A percentile compares a stretch with the other conserved stretches of the same genome.
Evolutionary conservation across 768 basidiomycete genomes (phyloP).

Genomic region (Flagelloscypha sp.): DNA sequence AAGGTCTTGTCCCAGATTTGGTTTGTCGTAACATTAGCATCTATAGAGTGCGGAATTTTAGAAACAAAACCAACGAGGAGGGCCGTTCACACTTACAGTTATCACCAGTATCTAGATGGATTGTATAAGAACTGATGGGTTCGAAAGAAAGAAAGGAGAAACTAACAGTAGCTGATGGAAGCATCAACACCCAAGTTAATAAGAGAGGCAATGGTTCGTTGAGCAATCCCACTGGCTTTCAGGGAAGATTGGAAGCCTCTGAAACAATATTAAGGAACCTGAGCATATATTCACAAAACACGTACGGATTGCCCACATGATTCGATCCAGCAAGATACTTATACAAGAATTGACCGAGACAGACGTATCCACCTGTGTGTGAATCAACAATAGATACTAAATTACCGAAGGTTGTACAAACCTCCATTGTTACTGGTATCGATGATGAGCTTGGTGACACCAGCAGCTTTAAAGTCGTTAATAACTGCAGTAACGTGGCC

Average conservation of each 20-base stretch:
- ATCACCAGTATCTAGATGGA: no score
- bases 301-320: slow-evolving; percentile 24
- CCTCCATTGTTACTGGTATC: slow-evolving; percentile 34
- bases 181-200: slow-evolving; percentile 17
- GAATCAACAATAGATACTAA: no score
- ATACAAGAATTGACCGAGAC: slow-evolving; percentile 29
- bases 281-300: slow-evolving; percentile 1
- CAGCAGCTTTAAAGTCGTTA: slow-evolving; percentile 19
- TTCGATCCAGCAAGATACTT: slow-evolving; percentile 22
- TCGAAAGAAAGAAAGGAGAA: no score
- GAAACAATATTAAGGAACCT: no score
- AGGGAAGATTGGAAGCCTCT: slow-evolving; percentile 28
- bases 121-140: no score
- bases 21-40: no score
- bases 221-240: slow-evolving; percentile 27
- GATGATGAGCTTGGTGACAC: slow-evolving; percentile 25
- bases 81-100: no score
- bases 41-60: no score
- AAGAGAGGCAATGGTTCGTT: slow-evolving; percentile 24
- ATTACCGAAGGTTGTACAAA: no score
- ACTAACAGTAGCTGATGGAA: slow-evolving; percentile 17
- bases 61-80: no score
- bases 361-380: slow-evolving; percentile 25
- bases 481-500: slow-evolving; percentile 21
- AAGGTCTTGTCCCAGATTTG: no score